Base-by-base conservation (phyloP, 345 rosid species). In the Murraya koenigii region DNA sequence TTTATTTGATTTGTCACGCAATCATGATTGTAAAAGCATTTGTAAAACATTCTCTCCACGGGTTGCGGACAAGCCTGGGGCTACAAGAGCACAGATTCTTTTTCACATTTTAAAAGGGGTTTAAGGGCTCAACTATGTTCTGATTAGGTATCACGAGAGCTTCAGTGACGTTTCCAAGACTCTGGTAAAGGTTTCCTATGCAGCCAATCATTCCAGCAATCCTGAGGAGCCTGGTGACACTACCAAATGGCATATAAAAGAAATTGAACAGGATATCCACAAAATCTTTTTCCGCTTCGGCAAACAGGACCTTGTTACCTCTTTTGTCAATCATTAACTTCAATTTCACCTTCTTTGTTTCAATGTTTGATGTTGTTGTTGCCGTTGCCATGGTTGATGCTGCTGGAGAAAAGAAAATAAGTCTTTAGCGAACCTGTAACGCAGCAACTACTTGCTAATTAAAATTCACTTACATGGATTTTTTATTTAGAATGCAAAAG, bases 241-340 rank as follows among this genome's bases (percentile, higher is more conserved):
- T 71, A 14, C 69, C 85, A 2, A 86, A 2, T 7, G 82, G 85
- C 64, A 83, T 36, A 23, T 77, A 70, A 55, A 82, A 71, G 11
- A 78, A 8, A 70, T 63, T 30, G 8, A 84, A 65, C 1, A 80
- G 71, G 52, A 80, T 70, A 71, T 83, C 81, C 36, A 77, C 77
- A 6, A 80, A 74, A 6, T 74, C 68, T 39, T 83, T 77, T 2
- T 68, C 56, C 0, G 79, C 75, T 70, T 77, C 86, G 0, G 74
- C 82, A 5, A 75, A 47, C 1, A 78, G 23, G 3, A 84, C 82
- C 36, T 66, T 72, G 20, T 64, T 20, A 1, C 58, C 39, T 54
- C 26, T 35, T 2, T 9, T 22, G 14, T 83, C 83, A 3, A 78
- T 8, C 6, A 78, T 26, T 30, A 71, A 70, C 78, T 71, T 83